Evolutionary conservation across 805 yeast species (phyloP).

Genomic region (Komagataella pseudopastoris): DNA sequence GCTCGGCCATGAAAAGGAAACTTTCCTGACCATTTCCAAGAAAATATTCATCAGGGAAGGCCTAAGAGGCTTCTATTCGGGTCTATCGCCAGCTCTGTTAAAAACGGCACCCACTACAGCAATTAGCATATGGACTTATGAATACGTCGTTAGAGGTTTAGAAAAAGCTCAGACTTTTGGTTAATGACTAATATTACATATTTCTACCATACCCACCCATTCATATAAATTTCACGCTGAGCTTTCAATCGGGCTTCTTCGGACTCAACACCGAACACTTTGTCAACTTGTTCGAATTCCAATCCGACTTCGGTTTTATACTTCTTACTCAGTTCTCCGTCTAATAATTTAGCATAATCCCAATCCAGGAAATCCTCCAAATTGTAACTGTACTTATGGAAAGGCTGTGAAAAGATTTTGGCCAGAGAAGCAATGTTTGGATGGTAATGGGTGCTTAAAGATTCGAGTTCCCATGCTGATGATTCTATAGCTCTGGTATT

Average conservation of each 20-base stretch:
- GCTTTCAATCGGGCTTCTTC: conserved; percentile 5
- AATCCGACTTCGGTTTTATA: conserved; percentile 65
- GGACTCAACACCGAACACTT: conserved; percentile 18
- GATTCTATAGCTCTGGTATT: conserved; percentile 69
- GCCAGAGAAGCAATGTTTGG: conserved; percentile 93
- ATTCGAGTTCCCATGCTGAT: conserved; percentile 85
- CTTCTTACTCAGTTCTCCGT: conserved; percentile 48
- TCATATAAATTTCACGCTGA: conserved; percentile 5
- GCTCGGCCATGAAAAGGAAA: conserved; percentile 1
- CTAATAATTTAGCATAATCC: conserved; percentile 56
- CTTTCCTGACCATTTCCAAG: conserved; percentile 7
- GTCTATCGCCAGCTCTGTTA: conserved; percentile 53
- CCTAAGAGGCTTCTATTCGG: conserved; percentile 55
- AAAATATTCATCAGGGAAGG: conserved; percentile 47
- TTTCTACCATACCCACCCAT: conserved; percentile 4
- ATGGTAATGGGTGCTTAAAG: conserved; percentile 71
- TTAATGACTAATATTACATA: neutral
- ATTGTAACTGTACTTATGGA: conserved; percentile 69
- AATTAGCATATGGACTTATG: conserved; percentile 19
- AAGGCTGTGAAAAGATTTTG: conserved; percentile 78
- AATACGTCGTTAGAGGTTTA: conserved; percentile 11
- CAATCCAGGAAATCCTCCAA: conserved; percentile 93
- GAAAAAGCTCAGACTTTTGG: neutral
- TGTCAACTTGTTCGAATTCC: conserved; percentile 50
- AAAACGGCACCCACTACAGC: conserved; percentile 71